Evolutionary conservation across 2,329 filamentous ascomycete genomes (phyloP).

Genomic region (Pestalotiopsis sp.): DNA sequence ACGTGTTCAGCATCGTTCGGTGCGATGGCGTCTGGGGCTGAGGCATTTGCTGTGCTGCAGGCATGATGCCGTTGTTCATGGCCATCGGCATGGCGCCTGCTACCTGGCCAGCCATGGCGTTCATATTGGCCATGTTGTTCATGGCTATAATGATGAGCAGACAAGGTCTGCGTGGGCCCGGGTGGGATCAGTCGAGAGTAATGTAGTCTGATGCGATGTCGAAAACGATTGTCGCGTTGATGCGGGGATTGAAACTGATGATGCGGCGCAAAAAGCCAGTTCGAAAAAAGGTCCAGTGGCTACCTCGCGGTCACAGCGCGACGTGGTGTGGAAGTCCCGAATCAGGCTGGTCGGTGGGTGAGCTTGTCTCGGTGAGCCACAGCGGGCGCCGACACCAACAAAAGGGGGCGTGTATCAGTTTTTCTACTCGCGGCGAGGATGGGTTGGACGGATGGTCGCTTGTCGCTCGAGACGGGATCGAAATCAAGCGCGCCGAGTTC

Average conservation of each 20-base stretch:
- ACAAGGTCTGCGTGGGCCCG: conserved; percentile 35
- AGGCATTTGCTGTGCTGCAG: conserved; percentile 24
- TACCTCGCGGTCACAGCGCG: not conserved
- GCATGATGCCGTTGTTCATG: conserved; percentile 60
- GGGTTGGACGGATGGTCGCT: not conserved
- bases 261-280: conserved; percentile 8
- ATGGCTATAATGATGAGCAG: conserved; percentile 45
- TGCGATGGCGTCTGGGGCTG: conserved; percentile 30
- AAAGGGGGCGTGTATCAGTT: not conserved
- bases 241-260: conserved; percentile 6
- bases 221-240: not conserved
- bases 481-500: not conserved
- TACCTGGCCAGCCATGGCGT: conserved; percentile 67
- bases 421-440: not conserved
- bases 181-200: conserved; percentile 4
- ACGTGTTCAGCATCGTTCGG: conserved; percentile 73
- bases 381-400: conserved; percentile 11
- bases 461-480: not conserved
- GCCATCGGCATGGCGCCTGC: conserved; percentile 62
- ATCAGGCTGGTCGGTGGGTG: conserved; percentile 5
- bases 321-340: conserved; percentile 11
- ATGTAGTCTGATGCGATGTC: not conserved
- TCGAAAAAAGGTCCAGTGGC: conserved; percentile 1
- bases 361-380: conserved; percentile 12
- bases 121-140: conserved; percentile 75